Base-by-base conservation (phyloP, 306 rosid genomes). In the Echinosophora koreensis region DNA sequence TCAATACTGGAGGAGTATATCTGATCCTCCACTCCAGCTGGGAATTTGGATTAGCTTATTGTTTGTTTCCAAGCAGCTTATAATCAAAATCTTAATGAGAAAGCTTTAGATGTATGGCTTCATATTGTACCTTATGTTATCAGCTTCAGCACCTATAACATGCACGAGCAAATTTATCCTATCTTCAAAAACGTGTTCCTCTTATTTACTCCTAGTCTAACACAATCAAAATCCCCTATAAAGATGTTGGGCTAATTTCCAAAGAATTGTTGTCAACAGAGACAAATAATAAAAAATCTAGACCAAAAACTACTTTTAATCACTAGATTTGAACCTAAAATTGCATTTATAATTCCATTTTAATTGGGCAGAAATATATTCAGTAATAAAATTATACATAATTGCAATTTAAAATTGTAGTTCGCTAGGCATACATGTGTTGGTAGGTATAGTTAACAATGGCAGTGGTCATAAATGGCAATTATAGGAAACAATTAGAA, bases 81-180 rank as follows among this genome's bases (percentile, higher is more conserved):
- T 35, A 39, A 39, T 6, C 3, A 39, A 39, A 39, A 44, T 11
- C 4, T 11, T 11, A n/a, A n/a, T n/a, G n/a, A n/a, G n/a, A n/a
- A n/a, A n/a, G n/a, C n/a, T n/a, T n/a, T n/a, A n/a, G n/a, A n/a
- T n/a, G n/a, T n/a, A n/a, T n/a, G n/a, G n/a, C n/a, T n/a, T n/a
- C n/a, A n/a, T n/a, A n/a, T n/a, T n/a, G n/a, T n/a, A n/a, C n/a
- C n/a, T 30, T 73, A 28, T n/a, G 46, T 59, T 73, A 30, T 30
- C 22, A 4, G 46, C 69, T 28, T 39, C 54, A 41, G 54, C 32
- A 41, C 71, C 68, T 55, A 66, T 58, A 41, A 32, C 51, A 37
- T 22, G 52, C n/a, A 38, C 27, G 3, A 37, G 50, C 15, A 12
- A 63, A 44, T 41, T 44, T 58, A 8, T 77, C 41, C 10, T 47